phyloP scores from a whole-genome alignment of 2,329 filamentous ascomycete genomes.

The Leptosphaerulina australis region DNA sequence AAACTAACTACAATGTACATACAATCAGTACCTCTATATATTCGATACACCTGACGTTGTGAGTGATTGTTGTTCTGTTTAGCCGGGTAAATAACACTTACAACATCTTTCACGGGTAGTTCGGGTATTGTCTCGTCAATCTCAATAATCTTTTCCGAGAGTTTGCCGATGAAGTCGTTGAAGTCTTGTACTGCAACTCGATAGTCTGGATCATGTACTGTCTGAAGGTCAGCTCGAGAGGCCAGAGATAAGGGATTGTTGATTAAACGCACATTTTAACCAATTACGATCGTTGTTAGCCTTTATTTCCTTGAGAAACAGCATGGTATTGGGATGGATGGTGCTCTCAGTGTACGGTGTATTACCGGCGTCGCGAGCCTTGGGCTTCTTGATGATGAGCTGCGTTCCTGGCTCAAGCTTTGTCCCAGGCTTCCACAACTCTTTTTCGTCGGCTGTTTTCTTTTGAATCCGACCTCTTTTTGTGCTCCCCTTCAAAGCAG shows the following conservation, averaged over 20 bases:
- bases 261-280: constrained; percentile 62
- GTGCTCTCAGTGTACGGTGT: constrained; percentile 62
- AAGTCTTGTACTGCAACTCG: constrained; percentile 80
- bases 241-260: no score
- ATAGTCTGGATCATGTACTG: constrained; percentile 81
- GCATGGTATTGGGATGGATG: constrained; percentile 68
- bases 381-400: constrained; percentile 67
- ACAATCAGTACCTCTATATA: constrained; percentile 65
- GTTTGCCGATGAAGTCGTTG: constrained; percentile 74
- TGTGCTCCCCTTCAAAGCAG: constrained; percentile 33
- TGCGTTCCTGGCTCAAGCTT: constrained; percentile 65
- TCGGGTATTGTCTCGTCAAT: constrained; percentile 84
- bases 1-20: not conserved
- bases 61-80: constrained; percentile 2
- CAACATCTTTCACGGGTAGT: constrained; percentile 81
- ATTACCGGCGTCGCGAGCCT: constrained; percentile 65
- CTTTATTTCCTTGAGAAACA: constrained; percentile 65
- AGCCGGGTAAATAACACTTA: constrained; percentile 44
- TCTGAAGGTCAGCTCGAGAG: constrained; percentile 21
- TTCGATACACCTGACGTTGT: constrained; percentile 70
- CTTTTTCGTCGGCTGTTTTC: constrained; percentile 49
- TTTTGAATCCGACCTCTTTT: constrained; percentile 29
- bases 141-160: constrained; percentile 73
- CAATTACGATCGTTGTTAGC: constrained; percentile 67
- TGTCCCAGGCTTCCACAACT: constrained; percentile 63